A percentile compares a stretch with the other conserved stretches of the same genome.
phyloP scores from a whole-genome alignment of 768 basidiomycete genomes.

The Mycena amicta region DNA sequence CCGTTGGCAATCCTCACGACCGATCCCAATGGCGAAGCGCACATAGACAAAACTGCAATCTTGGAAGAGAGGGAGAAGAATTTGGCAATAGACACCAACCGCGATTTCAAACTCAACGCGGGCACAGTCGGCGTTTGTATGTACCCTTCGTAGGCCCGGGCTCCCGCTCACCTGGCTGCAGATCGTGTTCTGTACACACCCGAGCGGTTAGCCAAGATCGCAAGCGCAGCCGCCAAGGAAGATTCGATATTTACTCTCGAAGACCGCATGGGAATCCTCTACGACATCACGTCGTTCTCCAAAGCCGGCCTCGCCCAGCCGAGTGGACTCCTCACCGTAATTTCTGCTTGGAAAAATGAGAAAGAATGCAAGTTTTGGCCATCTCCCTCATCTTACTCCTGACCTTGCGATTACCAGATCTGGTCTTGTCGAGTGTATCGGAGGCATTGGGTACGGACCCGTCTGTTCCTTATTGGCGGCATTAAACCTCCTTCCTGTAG shows the following conservation, averaged over 20 bases:
- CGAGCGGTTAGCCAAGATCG: constrained; percentile 77
- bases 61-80: constrained; percentile 69
- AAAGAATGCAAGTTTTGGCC: constrained; percentile 62
- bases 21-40: constrained; percentile 56
- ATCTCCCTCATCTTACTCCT: no score
- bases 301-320: constrained; percentile 79
- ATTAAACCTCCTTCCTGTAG: no score
- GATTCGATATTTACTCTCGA: constrained; percentile 72
- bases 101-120: constrained; percentile 88
- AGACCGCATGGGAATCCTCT: constrained; percentile 87
- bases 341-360: constrained; percentile 64
- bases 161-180: constrained; percentile 32
- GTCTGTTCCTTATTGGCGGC: no score
- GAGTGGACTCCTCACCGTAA: constrained; percentile 74
- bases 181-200: constrained; percentile 87
- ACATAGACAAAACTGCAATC: constrained; percentile 62
- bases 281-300: constrained; percentile 79
- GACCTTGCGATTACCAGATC: no score
- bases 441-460: constrained; percentile 54
- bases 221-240: constrained; percentile 71
- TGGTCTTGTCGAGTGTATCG: constrained; percentile 79
- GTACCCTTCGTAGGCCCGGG: constrained; percentile 40
- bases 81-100: constrained; percentile 72
- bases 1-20: constrained; percentile 75
- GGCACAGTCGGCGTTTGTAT: constrained; percentile 87